Conservation (phyloP, 169 alveolate species). For the Eimeria maxima region DNA sequence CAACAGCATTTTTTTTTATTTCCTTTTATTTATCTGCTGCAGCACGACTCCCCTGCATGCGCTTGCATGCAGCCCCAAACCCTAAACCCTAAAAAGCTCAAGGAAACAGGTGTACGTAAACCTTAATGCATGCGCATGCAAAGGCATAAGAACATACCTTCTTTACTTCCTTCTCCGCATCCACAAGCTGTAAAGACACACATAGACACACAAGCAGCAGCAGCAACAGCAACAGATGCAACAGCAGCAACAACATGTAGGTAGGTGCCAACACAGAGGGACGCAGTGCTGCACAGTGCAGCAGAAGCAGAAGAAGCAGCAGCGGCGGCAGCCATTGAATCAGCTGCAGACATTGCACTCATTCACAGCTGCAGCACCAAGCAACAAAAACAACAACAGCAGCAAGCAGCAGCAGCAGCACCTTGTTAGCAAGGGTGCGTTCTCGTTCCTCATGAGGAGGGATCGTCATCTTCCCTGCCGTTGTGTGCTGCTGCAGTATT, state of each 20-base stretch:
- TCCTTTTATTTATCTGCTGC: not conserved
- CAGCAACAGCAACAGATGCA: constrained; percentile 17
- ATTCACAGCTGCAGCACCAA: constrained; percentile 11
- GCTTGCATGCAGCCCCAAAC: no score
- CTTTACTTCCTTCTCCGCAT: constrained; percentile 2
- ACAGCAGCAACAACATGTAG: constrained; percentile 46
- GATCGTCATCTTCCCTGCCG: not conserved
- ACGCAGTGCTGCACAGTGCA: not conserved
- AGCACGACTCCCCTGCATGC: not conserved
- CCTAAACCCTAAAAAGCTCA: not conserved
- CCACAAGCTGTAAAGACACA: not conserved
- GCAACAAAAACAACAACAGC: constrained; percentile 39
- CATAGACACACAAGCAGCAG: not conserved
- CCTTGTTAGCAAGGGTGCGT: not conserved
- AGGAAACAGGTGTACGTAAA: constrained; percentile 3
- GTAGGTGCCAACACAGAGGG: not conserved
- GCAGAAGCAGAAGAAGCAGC: constrained; percentile 24
- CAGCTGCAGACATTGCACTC: not conserved
- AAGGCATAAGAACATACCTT: not conserved
- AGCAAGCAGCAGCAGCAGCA: constrained; percentile 49
- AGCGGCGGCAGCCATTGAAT: not conserved
- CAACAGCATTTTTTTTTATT: not conserved
- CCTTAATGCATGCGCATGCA: not conserved
- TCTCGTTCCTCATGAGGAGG: not conserved
- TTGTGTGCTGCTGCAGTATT: not conserved